Percentiles rank a stretch among this genome's conserved stretches.
Evolutionary conservation across 2,329 filamentous ascomycete genomes (phyloP).

Genomic region (Cadophora luteo-olivacea): DNA sequence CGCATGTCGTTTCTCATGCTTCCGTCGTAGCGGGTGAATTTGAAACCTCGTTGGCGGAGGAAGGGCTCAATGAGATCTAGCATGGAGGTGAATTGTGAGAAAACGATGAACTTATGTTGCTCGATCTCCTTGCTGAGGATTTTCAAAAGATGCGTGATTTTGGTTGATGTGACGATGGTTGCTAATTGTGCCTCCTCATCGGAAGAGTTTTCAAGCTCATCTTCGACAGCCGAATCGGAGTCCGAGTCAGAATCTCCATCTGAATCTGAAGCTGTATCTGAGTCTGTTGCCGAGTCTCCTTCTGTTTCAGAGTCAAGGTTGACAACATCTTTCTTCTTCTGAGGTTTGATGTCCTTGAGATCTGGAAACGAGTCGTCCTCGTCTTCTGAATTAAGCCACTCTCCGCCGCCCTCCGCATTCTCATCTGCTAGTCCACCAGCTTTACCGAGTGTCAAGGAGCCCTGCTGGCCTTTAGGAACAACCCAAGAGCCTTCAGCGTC

Average conservation of each 20-base stretch:
- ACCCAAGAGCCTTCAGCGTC: conserved; percentile 82
- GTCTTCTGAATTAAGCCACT: conserved; percentile 75
- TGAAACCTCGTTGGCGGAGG: conserved; percentile 74
- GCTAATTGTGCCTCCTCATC: conserved; percentile 53
- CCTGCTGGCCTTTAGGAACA: conserved; percentile 71
- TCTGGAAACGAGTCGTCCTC: conserved; percentile 50
- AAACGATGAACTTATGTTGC: conserved; percentile 96
- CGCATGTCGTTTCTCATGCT: conserved; percentile 93
- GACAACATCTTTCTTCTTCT: conserved; percentile 38
- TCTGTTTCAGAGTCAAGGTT: conserved; percentile 43
- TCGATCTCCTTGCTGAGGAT: conserved; percentile 80
- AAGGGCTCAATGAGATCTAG: conserved; percentile 95
- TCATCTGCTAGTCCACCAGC: conserved; percentile 88
- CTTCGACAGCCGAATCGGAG: conserved; percentile 45
- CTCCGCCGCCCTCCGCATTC: conserved; percentile 84
- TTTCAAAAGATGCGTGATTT: conserved; percentile 84
- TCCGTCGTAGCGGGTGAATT: conserved; percentile 90
- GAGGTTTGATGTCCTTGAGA: conserved; percentile 41
- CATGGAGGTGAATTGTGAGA: conserved; percentile 99
- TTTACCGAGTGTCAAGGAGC: conserved; percentile 68
- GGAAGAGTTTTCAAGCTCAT: conserved; percentile 45
- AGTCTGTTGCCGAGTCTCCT: conserved; percentile 43
- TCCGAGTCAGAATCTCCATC: conserved; percentile 24
- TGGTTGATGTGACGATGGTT: conserved; percentile 76
- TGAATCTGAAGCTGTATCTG: conserved; percentile 34